Evolutionary conservation across 352 stramenopile species (phyloP), one percentile per base, ranked within the genome.

Genomic region (Phytopythium vexans): DNA sequence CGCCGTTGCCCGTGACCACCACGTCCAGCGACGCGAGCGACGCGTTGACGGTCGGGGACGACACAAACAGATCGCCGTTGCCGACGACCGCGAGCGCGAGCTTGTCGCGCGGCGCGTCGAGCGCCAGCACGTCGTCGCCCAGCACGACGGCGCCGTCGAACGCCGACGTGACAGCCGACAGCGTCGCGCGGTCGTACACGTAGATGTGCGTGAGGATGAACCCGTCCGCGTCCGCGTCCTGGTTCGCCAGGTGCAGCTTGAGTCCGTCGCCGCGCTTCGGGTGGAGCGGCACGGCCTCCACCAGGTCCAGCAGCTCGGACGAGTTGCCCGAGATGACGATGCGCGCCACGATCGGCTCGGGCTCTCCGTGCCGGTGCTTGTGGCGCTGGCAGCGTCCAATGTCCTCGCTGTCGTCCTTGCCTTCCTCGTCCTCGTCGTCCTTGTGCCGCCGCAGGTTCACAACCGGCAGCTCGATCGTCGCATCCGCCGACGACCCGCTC

Each of bases 311-410:
- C 47, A 88, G 45, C 21, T 74, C 72, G 7, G 62, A 66, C 53
- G 77, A 86, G 65, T 85, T 79, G 49, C 77, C 70, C 39, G 67
- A 74, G 46, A 88, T 55, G 45, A 80, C 66, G 39, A 88, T 70
- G 44, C 61, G 79, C 34, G 74, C 74, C 45, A 84, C 68, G 2
- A 85, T 48, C 5, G 43, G 48, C 52, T 74, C 64, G 8, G 64
- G 55, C 12, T 36, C 39, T 36, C 63, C 36, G 21, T 43, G 32
- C 31, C 36, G 21, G 36, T 33, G 6, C 33, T 51, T 41, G 14
- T 41, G 39, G 3, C 16, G 12, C 4, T 34, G 31, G 32, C 31
- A 15, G 12, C 32, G 45, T 32, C 45, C 39, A 32, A 16, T n/a
- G 4, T 51, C 45, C 31, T 41, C 11, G 31, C 16, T 34, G 16